Base-by-base conservation (phyloP, 768 basidiomycete genomes). In the Amanita molliuscula region DNA sequence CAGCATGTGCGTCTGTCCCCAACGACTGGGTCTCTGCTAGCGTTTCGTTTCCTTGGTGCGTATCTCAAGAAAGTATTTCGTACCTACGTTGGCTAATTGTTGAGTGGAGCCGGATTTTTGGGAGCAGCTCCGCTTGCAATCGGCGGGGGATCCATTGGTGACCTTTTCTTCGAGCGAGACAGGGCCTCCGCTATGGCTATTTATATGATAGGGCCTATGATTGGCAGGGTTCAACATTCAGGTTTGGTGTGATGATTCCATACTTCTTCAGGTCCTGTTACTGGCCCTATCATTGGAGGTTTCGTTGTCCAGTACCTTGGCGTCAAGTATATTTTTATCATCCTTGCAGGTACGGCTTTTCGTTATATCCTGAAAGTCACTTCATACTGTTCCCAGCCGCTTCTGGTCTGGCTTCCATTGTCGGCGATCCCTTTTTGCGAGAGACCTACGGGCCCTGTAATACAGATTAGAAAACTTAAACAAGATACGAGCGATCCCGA, bases 371-470 rank as follows among this genome's bases (percentile, higher is more conserved):
- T 28, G 28, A 13, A 31, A 23, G 16, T 3, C 15, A 18, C 16
- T 50, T 35, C 16, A 28, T 28, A 10, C 28, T 1, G n/a, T 50
- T 33, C 23, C 21, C 35, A 71, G 75, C 57, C 36, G 40, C 77
- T 13, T 74, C 70, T 48, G 76, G 65, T 20, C 29, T 74, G 20
- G 65, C 72, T 6, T 61, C 74, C 3, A 29, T 68, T 0, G 45
- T 81, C 3, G 82, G 76, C 4, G 72, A 86, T 20, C 79, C 84
- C 10, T 59, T 85, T 31, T 65, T 86, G n/a, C 69, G 67, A 26
- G 88, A 90, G 62, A 88, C 88, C 0, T 91, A 88, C 58, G 81
- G 73, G 0, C 88, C 88, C 88, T 1, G 68, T 86, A 35, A 73
- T 89, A 35, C 78, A 79, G 10, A 56, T 71, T 23, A 72, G 75